Evolutionary conservation across 164 flowering plant genomes (phyloP).

Genomic region (Aristolochia contorta): DNA sequence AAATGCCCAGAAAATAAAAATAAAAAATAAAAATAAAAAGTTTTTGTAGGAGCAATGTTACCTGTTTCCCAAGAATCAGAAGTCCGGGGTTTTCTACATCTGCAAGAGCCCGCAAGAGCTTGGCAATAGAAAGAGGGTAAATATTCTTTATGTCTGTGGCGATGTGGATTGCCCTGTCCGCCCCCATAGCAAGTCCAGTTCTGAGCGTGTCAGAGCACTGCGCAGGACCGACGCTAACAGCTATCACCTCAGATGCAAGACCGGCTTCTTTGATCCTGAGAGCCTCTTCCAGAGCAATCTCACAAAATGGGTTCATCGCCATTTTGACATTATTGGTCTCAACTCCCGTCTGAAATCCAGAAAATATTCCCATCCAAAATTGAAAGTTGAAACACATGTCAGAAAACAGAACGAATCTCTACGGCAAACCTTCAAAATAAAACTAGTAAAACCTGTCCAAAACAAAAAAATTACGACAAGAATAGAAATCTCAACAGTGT

Average conservation of each 20-base stretch:
- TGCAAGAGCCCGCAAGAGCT: conserved; percentile 69
- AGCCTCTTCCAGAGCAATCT: conserved; percentile 92
- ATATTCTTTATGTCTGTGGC: conserved; percentile 23
- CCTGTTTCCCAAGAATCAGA: conserved; percentile 92
- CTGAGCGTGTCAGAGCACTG: conserved; percentile 86
- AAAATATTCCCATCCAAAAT: background rate
- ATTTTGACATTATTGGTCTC: conserved; percentile 86
- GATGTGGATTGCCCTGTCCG: conserved; percentile 93
- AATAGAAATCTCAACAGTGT: background rate
- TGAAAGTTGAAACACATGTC: background rate
- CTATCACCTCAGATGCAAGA: conserved; percentile 76
- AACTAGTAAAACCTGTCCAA: too few relatives aligned
- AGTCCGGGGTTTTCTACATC: conserved; percentile 72
- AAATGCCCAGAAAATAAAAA: too few relatives aligned
- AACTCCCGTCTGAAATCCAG: conserved; percentile 50
- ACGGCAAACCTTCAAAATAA: too few relatives aligned
- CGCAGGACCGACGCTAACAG: conserved; percentile 75
- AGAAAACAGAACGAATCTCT: too few relatives aligned
- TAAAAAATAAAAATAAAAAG: too few relatives aligned
- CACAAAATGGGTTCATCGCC: conserved; percentile 99
- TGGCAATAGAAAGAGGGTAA: conserved; percentile 68
- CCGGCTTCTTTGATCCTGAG: conserved; percentile 75
- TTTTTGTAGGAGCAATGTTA: conserved; percentile 8
- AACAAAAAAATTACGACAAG: background rate
- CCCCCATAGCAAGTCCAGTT: conserved; percentile 95